phyloP scores from a whole-genome alignment of 495 filamentous ascomycete genomes.

The Bacidia rubella region DNA sequence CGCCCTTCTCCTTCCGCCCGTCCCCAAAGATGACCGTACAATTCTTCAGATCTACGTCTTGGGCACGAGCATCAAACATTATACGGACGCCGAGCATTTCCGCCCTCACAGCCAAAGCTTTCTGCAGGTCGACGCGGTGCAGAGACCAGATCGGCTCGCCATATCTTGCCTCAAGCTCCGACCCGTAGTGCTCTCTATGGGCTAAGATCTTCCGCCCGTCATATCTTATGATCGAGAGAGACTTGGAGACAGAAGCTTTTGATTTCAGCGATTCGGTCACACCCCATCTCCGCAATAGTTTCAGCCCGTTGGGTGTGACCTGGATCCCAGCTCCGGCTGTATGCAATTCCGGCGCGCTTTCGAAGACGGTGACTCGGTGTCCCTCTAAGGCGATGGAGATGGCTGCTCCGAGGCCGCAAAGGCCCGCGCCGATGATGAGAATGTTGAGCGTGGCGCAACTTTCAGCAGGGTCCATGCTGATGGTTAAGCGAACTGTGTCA shows the following conservation, averaged over 20 bases:
- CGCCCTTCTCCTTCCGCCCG: conserved; percentile 27
- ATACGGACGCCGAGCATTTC: conserved; percentile 36
- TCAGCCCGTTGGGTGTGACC: conserved; percentile 43
- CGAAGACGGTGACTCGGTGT: conserved; percentile 48
- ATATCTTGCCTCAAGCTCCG: conserved; percentile 29
- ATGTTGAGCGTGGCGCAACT: no score
- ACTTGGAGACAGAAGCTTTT: conserved; percentile 36
- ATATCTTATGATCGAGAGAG: conserved; percentile 43
- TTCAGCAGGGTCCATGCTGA: no score
- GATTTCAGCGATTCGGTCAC: conserved; percentile 30
- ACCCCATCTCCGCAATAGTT: conserved; percentile 41
- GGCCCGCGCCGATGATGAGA: conserved; percentile 47
- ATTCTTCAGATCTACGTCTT: conserved; percentile 24
- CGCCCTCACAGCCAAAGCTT: conserved; percentile 35
- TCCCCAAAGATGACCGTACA: conserved; percentile 20
- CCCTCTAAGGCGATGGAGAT: conserved; percentile 46
- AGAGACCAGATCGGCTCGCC: conserved; percentile 42
- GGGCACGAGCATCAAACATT: conserved; percentile 29
- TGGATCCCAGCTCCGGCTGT: conserved; percentile 44
- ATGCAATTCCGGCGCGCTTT: conserved; percentile 45
- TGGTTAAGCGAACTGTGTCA: no score
- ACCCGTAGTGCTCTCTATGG: conserved; percentile 33
- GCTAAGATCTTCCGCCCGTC: conserved; percentile 40
- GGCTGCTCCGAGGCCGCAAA: conserved; percentile 53
- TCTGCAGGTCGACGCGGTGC: conserved; percentile 45